Percentiles rank a stretch among this genome's conserved stretches.
These are phyloP conservation scores for Dryadomyces sulphureus DNA, from an alignment of 2,329 filamentous ascomycete species.

Conservation along the genomic window DNA sequence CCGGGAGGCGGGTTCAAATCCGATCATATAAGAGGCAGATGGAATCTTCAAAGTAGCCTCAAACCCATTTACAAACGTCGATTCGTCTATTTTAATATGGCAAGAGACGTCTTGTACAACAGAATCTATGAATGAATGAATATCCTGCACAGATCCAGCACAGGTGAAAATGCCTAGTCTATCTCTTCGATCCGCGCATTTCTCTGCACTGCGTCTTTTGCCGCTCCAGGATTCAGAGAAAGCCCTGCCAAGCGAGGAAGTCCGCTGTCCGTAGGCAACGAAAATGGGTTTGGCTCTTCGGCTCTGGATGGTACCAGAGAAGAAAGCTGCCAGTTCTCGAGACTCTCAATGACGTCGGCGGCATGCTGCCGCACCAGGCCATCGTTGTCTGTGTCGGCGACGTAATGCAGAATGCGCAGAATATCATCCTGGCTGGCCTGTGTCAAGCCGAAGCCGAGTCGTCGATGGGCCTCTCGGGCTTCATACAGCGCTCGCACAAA, in stretches of 20 bases:
- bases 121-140: neutral
- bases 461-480: slow-evolving; percentile 29
- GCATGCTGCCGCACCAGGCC: slow-evolving; percentile 55
- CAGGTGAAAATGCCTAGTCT: slow-evolving; percentile 4
- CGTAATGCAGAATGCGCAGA: slow-evolving; percentile 45
- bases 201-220: neutral
- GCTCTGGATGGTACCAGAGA: slow-evolving; percentile 11
- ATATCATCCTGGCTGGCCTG: slow-evolving; percentile 45
- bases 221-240: slow-evolving; percentile 7
- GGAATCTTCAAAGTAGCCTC: no score
- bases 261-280: neutral
- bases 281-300: neutral
- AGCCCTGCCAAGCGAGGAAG: slow-evolving; percentile 27
- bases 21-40: slow-evolving; percentile 9
- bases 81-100: no score
- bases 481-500: slow-evolving; percentile 45
- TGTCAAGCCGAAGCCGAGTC: slow-evolving; percentile 38
- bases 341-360: slow-evolving; percentile 47
- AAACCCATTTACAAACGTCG: no score
- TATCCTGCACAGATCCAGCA: neutral
- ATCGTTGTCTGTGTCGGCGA: slow-evolving; percentile 51
- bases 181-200: slow-evolving; percentile 11
- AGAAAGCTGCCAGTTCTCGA: slow-evolving; percentile 44
- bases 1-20: slow-evolving; percentile 45
- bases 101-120: neutral